Conservation (phyloP, 2,329 filamentous ascomycete species). For the Botrytis tulipae region DNA sequence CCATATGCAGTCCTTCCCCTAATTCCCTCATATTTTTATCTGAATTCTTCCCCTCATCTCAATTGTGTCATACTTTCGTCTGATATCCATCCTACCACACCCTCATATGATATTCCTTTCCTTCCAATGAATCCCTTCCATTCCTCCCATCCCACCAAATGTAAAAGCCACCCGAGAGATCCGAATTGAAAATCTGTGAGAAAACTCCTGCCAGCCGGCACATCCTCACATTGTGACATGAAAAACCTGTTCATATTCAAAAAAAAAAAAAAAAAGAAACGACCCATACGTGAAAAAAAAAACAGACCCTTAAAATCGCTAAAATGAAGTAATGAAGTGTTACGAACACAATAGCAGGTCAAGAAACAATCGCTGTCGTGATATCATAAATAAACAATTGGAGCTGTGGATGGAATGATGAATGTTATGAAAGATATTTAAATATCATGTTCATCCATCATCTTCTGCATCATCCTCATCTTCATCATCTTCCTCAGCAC, state of each 20-base stretch:
- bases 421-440: conserved; percentile 1
- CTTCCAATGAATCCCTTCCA: conserved; percentile 10
- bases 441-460: conserved; percentile 28
- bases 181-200: conserved; percentile 11
- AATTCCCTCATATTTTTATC: background rate
- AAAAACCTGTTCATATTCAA: conserved; percentile 21
- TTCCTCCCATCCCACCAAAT: conserved; percentile 20
- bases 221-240: conserved; percentile 17
- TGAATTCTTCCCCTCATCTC: conserved; percentile 9
- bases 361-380: conserved; percentile 34
- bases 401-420: conserved; percentile 12
- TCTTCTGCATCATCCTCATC: conserved; percentile 39
- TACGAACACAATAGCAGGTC: conserved; percentile 25
- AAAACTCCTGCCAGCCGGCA: conserved; percentile 21
- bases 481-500: conserved; percentile 38
- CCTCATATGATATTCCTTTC: conserved; percentile 7
- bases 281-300: conserved; percentile 14
- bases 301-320: conserved; percentile 23
- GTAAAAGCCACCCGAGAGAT: conserved; percentile 10
- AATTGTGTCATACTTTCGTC: conserved; percentile 6
- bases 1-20: conserved; percentile 18
- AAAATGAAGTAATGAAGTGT: conserved; percentile 26
- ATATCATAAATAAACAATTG: conserved; percentile 34
- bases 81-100: background rate
- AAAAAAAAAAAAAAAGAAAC: background rate